Conservation (phyloP, 805 yeast species). For the Yarrowia hollandica region DNA sequence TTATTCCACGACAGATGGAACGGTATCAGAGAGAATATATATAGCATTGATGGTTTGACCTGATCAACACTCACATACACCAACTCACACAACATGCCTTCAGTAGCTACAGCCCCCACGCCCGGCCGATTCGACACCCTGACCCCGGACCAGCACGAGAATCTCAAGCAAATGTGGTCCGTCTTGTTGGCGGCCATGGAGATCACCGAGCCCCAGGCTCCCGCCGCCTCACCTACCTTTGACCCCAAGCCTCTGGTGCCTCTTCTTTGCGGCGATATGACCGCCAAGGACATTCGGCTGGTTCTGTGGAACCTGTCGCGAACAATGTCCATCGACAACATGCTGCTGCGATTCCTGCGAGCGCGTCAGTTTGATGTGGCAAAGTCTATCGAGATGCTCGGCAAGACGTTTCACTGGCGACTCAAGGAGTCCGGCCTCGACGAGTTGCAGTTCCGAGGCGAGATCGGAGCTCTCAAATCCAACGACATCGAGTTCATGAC, state of each 20-base stretch:
- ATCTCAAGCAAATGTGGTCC: constrained; percentile 29
- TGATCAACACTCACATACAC: not conserved
- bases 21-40: too few species aligned
- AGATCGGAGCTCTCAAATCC: constrained; percentile 63
- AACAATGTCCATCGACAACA: constrained; percentile 61
- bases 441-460: constrained; percentile 62
- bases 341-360: constrained; percentile 77
- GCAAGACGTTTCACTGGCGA: constrained; percentile 90
- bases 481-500: constrained; percentile 80
- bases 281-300: constrained; percentile 31
- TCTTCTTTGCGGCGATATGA: not conserved
- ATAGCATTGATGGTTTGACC: too few species aligned
- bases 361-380: constrained; percentile 91
- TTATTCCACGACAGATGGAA: too few species aligned
- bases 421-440: constrained; percentile 75
- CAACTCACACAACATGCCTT: not conserved
- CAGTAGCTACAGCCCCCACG: not conserved
- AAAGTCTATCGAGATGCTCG: constrained; percentile 78
- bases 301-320: constrained; percentile 42
- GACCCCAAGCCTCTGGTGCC: constrained; percentile 14
- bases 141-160: constrained; percentile 21
- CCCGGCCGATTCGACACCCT: constrained; percentile 25
- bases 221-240: constrained; percentile 11
- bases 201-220: constrained; percentile 12
- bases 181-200: constrained; percentile 20